A percentile compares a stretch with the other conserved stretches of the same genome.
phyloP scores from a whole-genome alignment of 495 filamentous ascomycete species.

The Lasiosphaeriaceae sp. region DNA sequence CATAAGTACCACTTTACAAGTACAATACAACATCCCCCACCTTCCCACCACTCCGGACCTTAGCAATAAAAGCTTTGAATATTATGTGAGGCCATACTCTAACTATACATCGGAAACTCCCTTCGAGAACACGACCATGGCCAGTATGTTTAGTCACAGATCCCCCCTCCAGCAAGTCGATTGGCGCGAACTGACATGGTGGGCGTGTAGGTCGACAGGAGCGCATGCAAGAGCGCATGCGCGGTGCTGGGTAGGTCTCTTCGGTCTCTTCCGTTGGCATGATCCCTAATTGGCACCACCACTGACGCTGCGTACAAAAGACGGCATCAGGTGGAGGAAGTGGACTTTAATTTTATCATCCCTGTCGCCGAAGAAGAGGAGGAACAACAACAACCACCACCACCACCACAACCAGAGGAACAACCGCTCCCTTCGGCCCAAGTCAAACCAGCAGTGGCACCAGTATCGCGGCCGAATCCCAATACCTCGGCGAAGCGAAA shows the following conservation, averaged over 20 bases:
- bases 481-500: constrained; percentile 42
- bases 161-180: background rate
- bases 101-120: too few relatives aligned
- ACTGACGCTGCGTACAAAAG: constrained; percentile 14
- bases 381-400: background rate
- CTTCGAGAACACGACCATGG: background rate
- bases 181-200: background rate
- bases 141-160: constrained; percentile 2
- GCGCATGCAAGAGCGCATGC: constrained; percentile 49
- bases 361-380: constrained; percentile 27
- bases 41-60: too few relatives aligned
- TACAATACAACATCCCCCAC: too few relatives aligned
- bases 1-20: too few relatives aligned
- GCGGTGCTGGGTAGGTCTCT: constrained; percentile 40
- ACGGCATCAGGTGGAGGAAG: constrained; percentile 44
- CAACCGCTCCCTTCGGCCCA: constrained; percentile 14
- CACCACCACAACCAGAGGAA: background rate
- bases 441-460: background rate
- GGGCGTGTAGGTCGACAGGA: constrained; percentile 31
- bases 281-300: constrained; percentile 5
- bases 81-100: too few relatives aligned
- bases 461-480: constrained; percentile 28
- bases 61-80: too few relatives aligned
- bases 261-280: background rate
- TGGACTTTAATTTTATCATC: constrained; percentile 42